Conservation (phyloP, 2,329 filamentous ascomycete species). For the Pezicula radicicola region DNA sequence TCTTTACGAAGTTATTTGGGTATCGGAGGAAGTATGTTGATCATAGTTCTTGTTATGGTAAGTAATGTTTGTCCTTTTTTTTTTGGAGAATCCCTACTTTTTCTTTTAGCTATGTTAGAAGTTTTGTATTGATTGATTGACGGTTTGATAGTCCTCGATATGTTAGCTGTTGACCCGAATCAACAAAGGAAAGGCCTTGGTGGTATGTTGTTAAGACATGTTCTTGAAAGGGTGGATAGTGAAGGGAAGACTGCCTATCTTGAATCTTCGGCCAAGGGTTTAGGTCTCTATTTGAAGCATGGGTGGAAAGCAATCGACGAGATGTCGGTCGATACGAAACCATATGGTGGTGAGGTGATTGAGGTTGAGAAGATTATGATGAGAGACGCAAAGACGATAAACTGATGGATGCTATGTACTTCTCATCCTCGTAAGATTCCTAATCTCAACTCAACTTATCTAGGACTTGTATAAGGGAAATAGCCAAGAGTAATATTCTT, state of each 20-base stretch:
- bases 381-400: not conserved
- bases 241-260: slow-evolving; percentile 1
- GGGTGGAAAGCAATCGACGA: slow-evolving; percentile 4
- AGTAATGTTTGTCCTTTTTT: not conserved
- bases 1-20: not conserved
- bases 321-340: slow-evolving; percentile 3
- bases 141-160: not conserved
- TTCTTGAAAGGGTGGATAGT: slow-evolving; percentile 2
- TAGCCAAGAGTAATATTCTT: too few relatives aligned
- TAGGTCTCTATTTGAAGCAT: slow-evolving; percentile 4
- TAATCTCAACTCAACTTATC: too few relatives aligned
- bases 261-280: not conserved
- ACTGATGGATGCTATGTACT: too few relatives aligned
- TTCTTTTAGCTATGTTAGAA: too few relatives aligned
- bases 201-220: not conserved
- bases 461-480: too few relatives aligned
- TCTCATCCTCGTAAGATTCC: too few relatives aligned
- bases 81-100: too few relatives aligned
- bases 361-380: slow-evolving; percentile 1
- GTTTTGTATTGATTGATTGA: not conserved
- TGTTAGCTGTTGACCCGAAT: slow-evolving; percentile 1
- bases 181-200: slow-evolving; percentile 3
- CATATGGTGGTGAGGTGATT: not conserved
- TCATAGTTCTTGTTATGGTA: not conserved
- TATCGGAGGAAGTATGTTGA: slow-evolving; percentile 1